Base-by-base conservation (phyloP, 2,329 filamentous ascomycete genomes). In the Apiospora phragmitis region DNA sequence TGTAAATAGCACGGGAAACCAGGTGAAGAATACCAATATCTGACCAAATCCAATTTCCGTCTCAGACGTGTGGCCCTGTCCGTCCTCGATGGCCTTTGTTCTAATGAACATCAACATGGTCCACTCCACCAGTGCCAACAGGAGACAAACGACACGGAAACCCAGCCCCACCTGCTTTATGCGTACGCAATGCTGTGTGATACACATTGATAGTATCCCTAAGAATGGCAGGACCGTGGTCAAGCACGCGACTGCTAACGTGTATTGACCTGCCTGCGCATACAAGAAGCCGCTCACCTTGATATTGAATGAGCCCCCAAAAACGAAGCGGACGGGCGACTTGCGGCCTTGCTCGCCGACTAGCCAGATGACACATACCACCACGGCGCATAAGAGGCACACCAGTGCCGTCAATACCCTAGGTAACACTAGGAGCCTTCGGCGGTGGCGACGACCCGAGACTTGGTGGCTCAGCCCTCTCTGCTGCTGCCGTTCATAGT, bases 161-260 rank as follows among this genome's bases (percentile, higher is more conserved):
- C 4, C 2, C 0, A 35, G 16, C 5, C 26, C 26, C 0, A 7
- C 5, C 16, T 3, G 7, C 6, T 7, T 3, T 16, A 9, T 14
- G 16, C 26, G 51, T 12, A 18, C 5, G 8, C 45, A 24, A 24
- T 24, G 1, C 0, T 51, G 26, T 7, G 14, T 18, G 6, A 59
- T 1, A 6, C 12, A 7, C 26, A 59, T 4, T 0, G 16, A 21
- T 14, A 18, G 0, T 1, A 21, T 3, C 16, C 51, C 51, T 29
- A 32, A 21, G 5, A 32, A 3, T 5, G 51, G 51, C 26, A 59
- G 6, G 1, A 21, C 6, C 26, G 26, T 59, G 4, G 51, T 59
- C 29, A 59, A 8, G 51, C 51, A 35, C 14, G 29, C 51, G 9
- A 59, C 8, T 1, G 51, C 51, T 16, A 59, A 35, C 16, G 51